Evolutionary conservation across 1,284 basidiomycete genomes (phyloP).

Genomic region (Irpex lacteus): DNA sequence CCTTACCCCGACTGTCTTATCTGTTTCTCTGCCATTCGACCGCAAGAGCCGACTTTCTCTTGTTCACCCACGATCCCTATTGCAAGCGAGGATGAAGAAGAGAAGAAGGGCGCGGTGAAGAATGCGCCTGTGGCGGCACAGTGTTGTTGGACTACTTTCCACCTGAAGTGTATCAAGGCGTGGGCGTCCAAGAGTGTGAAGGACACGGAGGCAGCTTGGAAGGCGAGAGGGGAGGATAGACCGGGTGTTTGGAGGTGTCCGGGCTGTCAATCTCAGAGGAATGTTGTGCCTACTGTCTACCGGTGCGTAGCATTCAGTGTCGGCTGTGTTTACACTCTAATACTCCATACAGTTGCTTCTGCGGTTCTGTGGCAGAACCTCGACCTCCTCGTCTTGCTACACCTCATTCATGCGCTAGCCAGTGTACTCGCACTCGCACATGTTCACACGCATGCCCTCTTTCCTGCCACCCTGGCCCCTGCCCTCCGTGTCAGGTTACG

Average conservation of each 20-base stretch:
- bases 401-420: conserved; percentile 83
- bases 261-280: conserved; percentile 78
- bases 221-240: conserved; percentile 64
- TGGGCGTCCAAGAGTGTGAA: conserved; percentile 83
- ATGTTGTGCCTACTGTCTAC: conserved; percentile 65
- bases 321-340: not conserved
- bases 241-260: conserved; percentile 85
- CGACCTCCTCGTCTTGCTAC: conserved; percentile 66
- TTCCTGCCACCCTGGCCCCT: conserved; percentile 73
- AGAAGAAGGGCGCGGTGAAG: conserved; percentile 21
- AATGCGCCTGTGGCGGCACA: conserved; percentile 35
- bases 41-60: conserved; percentile 74
- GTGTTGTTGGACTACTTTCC: conserved; percentile 84
- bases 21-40: conserved; percentile 72
- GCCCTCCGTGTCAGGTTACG: conserved; percentile 65
- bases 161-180: conserved; percentile 74
- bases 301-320: conserved; percentile 40
- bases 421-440: conserved; percentile 65
- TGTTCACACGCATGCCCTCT: conserved; percentile 74
- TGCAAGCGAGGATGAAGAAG: conserved; percentile 32
- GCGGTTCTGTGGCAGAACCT: conserved; percentile 71
- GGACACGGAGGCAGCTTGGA: conserved; percentile 73
- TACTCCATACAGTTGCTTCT: conserved; percentile 68
- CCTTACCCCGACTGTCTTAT: conserved; percentile 81
- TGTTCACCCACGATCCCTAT: conserved; percentile 62